These are phyloP conservation scores for Barnettozyma sucrosica DNA, from an alignment of 805 yeast species.

Conservation along the genomic window DNA sequence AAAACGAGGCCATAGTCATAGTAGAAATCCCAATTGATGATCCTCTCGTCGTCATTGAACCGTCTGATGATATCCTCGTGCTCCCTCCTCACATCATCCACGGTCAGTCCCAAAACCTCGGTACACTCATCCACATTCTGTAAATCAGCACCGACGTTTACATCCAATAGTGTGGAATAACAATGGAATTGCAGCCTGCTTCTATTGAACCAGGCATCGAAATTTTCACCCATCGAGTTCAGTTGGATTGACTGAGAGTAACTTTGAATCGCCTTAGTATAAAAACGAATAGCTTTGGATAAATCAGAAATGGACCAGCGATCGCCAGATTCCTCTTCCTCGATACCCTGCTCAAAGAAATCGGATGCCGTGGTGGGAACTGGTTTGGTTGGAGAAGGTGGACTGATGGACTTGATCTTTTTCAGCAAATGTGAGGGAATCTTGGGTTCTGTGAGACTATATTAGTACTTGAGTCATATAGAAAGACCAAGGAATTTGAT, in stretches of 20 bases:
- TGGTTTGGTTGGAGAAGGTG: conserved; percentile 1
- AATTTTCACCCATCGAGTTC: conserved; percentile 1
- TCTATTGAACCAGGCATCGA: conserved; percentile 55
- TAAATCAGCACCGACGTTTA: conserved; percentile 28
- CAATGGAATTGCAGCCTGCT: conserved; percentile 55
- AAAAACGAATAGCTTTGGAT: conserved; percentile 58
- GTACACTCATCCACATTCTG: conserved; percentile 26
- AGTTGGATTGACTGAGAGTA: conserved; percentile 33
- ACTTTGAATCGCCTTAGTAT: conserved; percentile 46
- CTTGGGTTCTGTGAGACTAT: conserved; percentile 4
- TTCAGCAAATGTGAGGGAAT: conserved; percentile 12
- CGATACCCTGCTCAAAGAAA: conserved; percentile 48
- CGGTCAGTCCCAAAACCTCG: background rate
- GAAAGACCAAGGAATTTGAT: background rate
- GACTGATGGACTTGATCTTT: background rate
- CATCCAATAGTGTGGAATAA: conserved; percentile 44
- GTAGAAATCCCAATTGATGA: conserved; percentile 26
- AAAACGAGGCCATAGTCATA: conserved; percentile 20
- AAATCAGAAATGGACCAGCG: conserved; percentile 65
- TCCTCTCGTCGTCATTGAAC: conserved; percentile 15
- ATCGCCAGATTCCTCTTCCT: conserved; percentile 70
- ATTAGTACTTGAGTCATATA: background rate
- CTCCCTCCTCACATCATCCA: conserved; percentile 14
- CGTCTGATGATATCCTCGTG: conserved; percentile 10
- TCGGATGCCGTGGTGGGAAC: conserved; percentile 40